phyloP scores from a whole-genome alignment of 345 rosid species.

The Turnera subulata region DNA sequence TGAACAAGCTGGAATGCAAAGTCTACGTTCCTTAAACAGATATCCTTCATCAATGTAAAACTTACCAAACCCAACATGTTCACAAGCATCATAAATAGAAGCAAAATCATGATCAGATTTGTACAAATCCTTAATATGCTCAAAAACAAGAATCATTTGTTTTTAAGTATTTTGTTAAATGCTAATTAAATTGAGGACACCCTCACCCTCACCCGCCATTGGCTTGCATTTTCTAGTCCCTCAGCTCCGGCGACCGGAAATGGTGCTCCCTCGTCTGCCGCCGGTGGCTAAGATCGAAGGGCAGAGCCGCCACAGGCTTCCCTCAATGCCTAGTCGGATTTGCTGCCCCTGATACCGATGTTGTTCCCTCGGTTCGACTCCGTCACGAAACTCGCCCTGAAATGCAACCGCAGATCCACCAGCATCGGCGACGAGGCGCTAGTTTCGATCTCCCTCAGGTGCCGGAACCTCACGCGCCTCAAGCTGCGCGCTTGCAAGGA shows the following conservation, averaged over 20 bases:
- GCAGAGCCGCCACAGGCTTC: conserved; percentile 82
- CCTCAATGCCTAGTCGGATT: conserved; percentile 67
- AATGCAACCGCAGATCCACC: conserved; percentile 70
- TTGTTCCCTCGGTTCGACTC: conserved; percentile 78
- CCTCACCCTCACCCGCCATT: too few relatives aligned
- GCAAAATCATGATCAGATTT: too few relatives aligned
- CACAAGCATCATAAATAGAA: too few relatives aligned
- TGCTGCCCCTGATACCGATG: conserved; percentile 36
- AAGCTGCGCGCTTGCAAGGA: conserved; percentile 82
- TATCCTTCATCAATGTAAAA: too few relatives aligned
- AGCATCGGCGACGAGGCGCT: conserved; percentile 80
- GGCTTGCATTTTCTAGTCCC: conserved; percentile 67
- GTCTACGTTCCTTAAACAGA: too few relatives aligned
- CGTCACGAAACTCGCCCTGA: conserved; percentile 80
- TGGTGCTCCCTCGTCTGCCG: conserved; percentile 64
- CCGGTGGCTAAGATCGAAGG: conserved; percentile 79
- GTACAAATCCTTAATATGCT: too few relatives aligned
- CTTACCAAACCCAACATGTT: too few relatives aligned
- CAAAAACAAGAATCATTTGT: too few relatives aligned
- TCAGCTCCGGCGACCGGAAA: conserved; percentile 58
- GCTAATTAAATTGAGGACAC: too few relatives aligned
- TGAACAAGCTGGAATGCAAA: too few relatives aligned
- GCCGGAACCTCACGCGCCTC: conserved; percentile 65
- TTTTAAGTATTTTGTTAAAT: too few relatives aligned
- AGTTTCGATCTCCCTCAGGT: conserved; percentile 50